Evolutionary conservation across 371 early-diverging fungal genomes (phyloP).

Genomic region (Rhizopus stolonifer): DNA sequence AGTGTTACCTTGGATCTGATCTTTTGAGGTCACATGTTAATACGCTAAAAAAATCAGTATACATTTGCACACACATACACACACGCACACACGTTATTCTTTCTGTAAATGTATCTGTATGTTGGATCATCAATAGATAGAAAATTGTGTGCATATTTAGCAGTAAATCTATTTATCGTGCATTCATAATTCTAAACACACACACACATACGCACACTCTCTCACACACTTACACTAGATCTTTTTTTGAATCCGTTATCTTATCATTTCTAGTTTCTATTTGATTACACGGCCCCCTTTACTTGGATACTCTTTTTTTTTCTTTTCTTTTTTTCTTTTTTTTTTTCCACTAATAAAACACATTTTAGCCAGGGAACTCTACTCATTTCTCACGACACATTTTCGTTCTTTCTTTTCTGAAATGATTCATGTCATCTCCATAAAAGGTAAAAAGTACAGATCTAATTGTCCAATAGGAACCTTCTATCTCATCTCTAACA

Average conservation of each 20-base stretch:
- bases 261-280: conserved; percentile 1
- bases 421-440: not conserved
- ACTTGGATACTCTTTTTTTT: not conserved
- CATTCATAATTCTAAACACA: not conserved
- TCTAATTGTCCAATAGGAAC: not conserved
- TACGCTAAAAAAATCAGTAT: no score
- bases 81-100: no score
- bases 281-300: not conserved
- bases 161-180: not conserved
- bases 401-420: no score
- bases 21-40: conserved; percentile 1
- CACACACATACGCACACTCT: no score
- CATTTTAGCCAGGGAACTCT: no score
- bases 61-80: no score
- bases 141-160: no score
- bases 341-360: not conserved
- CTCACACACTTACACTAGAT: no score
- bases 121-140: no score
- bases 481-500: not conserved
- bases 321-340: not conserved
- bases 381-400: no score
- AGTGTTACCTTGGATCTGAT: not conserved
- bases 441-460: not conserved
- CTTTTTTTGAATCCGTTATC: not conserved
- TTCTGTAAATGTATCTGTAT: no score